phyloP scores from a whole-genome alignment of 306 rosid species.

The Urtica urens region DNA sequence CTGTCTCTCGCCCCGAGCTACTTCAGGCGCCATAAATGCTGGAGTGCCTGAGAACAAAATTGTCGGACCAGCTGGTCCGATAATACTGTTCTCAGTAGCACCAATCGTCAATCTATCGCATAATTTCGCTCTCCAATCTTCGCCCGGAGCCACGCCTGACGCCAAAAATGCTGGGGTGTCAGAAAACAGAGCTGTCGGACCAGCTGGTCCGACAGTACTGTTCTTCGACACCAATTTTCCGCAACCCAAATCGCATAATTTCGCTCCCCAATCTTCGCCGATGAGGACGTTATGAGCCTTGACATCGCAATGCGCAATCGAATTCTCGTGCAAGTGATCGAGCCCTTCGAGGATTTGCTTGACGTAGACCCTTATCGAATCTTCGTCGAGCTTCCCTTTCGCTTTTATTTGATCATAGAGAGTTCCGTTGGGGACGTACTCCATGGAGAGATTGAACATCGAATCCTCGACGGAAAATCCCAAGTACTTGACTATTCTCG shows the following conservation, averaged over 20 bases:
- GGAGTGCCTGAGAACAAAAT: slow-evolving; percentile 48
- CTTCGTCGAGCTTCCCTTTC: slow-evolving; percentile 28
- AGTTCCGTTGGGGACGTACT: slow-evolving; percentile 34
- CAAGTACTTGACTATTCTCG: slow-evolving; percentile 23
- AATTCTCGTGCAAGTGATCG: slow-evolving; percentile 28
- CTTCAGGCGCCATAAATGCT: slow-evolving; percentile 45
- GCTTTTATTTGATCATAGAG: slow-evolving; percentile 28
- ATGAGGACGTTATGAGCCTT: slow-evolving; percentile 38
- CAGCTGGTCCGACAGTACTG: not conserved
- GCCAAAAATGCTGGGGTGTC: slow-evolving; percentile 48
- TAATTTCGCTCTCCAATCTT: slow-evolving; percentile 35
- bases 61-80: not conserved
- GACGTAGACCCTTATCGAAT: slow-evolving; percentile 19
- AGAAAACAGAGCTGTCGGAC: slow-evolving; percentile 14
- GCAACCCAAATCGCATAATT: slow-evolving; percentile 39
- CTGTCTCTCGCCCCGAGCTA: slow-evolving; percentile 38
- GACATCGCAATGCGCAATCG: slow-evolving; percentile 47
- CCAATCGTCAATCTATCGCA: too few species aligned
- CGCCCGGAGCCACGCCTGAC: slow-evolving; percentile 42
- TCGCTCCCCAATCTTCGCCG: slow-evolving; percentile 12
- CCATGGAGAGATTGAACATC: slow-evolving; percentile 32
- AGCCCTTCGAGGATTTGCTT: slow-evolving; percentile 37
- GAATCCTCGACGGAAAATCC: slow-evolving; percentile 22
- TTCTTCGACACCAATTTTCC: slow-evolving; percentile 34
- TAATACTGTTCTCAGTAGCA: too few species aligned